phyloP scores from a whole-genome alignment of 2,329 filamentous ascomycete species.

The Plenodomus lindquistii region DNA sequence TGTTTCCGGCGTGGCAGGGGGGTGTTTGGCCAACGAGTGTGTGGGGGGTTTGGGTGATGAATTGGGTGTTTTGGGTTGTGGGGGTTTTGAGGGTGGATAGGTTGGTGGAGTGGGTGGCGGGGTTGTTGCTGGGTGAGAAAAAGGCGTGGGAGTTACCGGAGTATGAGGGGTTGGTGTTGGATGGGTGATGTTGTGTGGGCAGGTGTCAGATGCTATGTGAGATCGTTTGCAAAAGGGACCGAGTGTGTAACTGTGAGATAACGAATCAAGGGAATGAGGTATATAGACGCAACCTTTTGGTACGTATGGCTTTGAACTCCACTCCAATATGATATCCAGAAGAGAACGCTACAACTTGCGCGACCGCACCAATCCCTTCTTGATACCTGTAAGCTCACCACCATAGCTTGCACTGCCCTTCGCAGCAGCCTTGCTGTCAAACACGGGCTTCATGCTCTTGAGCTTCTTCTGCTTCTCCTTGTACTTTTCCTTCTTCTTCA shows the following conservation, averaged over 20 bases:
- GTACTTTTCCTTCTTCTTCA: conserved; percentile 97
- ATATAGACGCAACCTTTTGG: not conserved
- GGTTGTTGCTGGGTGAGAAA: conserved; percentile 38
- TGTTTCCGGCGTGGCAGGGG: not conserved
- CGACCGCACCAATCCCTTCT: conserved; percentile 90
- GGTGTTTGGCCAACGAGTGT: conserved; percentile 31
- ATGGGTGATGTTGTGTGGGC: too few species aligned
- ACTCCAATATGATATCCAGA: not conserved
- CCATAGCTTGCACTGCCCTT: conserved; percentile 67
- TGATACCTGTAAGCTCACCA: conserved; percentile 94
- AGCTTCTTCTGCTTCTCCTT: conserved; percentile 98
- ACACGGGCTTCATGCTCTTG: conserved; percentile 80
- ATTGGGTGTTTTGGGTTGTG: conserved; percentile 33
- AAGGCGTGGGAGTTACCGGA: conserved; percentile 46
- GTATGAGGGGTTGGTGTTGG: conserved; percentile 22
- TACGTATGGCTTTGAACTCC: not conserved
- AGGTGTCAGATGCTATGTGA: not conserved
- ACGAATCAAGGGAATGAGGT: not conserved
- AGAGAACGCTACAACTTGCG: conserved; percentile 69
- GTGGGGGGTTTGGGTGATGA: conserved; percentile 39
- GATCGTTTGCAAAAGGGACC: not conserved
- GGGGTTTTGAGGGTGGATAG: conserved; percentile 44
- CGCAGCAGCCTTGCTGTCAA: conserved; percentile 73
- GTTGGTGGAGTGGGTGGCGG: conserved; percentile 22
- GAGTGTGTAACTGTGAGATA: too few species aligned